phyloP scores from a whole-genome alignment of 1,139 yeast species.

The Suhomyces terraborum region DNA sequence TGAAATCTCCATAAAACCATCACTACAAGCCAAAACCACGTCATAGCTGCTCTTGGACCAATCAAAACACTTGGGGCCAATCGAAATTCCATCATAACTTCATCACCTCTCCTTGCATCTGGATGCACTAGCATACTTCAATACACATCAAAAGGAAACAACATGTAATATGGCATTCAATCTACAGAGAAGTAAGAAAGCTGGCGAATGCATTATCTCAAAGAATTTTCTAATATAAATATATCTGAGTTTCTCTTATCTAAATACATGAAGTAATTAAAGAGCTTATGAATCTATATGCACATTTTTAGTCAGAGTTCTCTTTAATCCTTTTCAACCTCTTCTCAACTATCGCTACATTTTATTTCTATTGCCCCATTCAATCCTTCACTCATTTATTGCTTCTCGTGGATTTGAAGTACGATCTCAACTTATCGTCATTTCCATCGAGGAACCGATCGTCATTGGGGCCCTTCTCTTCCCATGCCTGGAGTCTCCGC shows the following conservation, averaged over 20 bases:
- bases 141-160: neutral
- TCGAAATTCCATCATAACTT: neutral
- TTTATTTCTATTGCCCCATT: neutral
- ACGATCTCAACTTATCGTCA: slow-evolving; percentile 45
- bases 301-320: too few relatives aligned
- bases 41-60: neutral
- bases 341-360: neutral
- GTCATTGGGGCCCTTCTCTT: slow-evolving; percentile 35
- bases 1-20: neutral
- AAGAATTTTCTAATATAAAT: too few relatives aligned
- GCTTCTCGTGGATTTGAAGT: slow-evolving; percentile 50
- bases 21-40: neutral
- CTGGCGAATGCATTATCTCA: too few relatives aligned
- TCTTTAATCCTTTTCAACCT: neutral
- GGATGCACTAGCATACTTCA: slow-evolving; percentile 1
- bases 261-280: too few relatives aligned
- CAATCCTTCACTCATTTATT: slow-evolving; percentile 8
- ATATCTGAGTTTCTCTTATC: too few relatives aligned
- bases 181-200: too few relatives aligned
- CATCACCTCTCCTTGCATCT: neutral
- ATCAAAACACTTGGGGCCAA: too few relatives aligned
- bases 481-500: slow-evolving; percentile 28
- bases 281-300: too few relatives aligned
- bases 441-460: slow-evolving; percentile 50
- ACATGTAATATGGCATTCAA: too few relatives aligned